Conservation (phyloP, 2,329 filamentous ascomycete genomes). For the Huntiella moniliformis region DNA sequence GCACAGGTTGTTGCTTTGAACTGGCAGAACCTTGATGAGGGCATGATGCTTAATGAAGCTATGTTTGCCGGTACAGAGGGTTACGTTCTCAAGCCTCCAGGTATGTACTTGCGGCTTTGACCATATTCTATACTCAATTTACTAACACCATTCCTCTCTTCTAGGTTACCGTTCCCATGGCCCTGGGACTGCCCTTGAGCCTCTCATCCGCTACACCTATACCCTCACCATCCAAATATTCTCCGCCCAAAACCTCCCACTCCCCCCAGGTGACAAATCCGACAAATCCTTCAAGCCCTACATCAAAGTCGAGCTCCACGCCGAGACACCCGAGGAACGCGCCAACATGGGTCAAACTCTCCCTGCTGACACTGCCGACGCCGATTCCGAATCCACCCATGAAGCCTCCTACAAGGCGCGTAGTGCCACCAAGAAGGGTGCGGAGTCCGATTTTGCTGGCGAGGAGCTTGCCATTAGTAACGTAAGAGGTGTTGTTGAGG, state of each 20-base stretch:
- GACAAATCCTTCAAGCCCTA: conserved; percentile 53
- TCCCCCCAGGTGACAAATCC: conserved; percentile 35
- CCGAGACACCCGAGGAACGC: conserved; percentile 42
- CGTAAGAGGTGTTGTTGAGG: conserved; percentile 40
- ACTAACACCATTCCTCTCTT: not conserved
- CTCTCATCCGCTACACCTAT: conserved; percentile 35
- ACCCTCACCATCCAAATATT: conserved; percentile 55
- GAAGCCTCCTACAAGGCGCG: conserved; percentile 36
- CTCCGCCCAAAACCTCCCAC: conserved; percentile 56
- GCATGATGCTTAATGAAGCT: conserved; percentile 89
- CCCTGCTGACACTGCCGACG: conserved; percentile 15
- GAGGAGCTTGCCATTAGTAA: conserved; percentile 39
- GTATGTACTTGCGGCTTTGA: conserved; percentile 19
- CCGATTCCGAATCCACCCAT: conserved; percentile 16
- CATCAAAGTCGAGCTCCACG: conserved; percentile 67
- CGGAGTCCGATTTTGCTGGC: conserved; percentile 42
- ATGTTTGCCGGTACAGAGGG: conserved; percentile 77
- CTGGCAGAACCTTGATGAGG: conserved; percentile 80
- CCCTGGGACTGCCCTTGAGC: conserved; percentile 2
- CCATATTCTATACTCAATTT: not conserved
- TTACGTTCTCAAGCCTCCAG: conserved; percentile 69
- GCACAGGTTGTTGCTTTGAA: conserved; percentile 85
- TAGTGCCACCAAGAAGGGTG: conserved; percentile 38
- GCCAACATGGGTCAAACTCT: conserved; percentile 22
- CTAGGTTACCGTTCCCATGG: conserved; percentile 19